Evolutionary conservation across 169 alveolate species (phyloP).

Genomic region (Theileria annulata): DNA sequence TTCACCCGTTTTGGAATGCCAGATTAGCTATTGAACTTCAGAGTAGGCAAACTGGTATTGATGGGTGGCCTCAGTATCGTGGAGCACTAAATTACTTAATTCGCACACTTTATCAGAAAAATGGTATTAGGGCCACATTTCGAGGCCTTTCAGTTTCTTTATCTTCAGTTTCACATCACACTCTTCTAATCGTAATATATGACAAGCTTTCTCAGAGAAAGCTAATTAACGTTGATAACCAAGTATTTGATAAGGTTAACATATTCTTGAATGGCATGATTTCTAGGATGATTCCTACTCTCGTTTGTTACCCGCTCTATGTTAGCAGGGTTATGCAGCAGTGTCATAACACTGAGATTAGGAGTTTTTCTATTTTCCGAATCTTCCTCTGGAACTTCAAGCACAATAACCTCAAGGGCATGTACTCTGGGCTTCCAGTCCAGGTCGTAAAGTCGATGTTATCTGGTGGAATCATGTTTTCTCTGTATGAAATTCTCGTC

Average conservation of each 20-base stretch:
- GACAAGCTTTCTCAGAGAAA: conserved; percentile 36
- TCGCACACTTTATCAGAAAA: conserved; percentile 16
- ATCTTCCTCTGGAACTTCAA: conserved; percentile 42
- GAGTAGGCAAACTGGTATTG: conserved; percentile 38
- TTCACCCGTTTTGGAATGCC: conserved; percentile 69
- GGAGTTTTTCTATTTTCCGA: conserved; percentile 20
- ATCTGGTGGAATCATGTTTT: conserved; percentile 59
- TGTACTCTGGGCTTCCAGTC: conserved; percentile 63
- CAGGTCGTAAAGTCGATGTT: conserved; percentile 52
- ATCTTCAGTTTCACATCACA: conserved; percentile 34
- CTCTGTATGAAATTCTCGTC: conserved; percentile 36
- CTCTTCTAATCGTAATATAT: conserved; percentile 47
- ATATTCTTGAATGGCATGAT: conserved; percentile 56
- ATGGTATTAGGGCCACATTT: conserved; percentile 32
- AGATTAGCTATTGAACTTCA: conserved; percentile 59
- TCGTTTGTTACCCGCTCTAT: conserved; percentile 55
- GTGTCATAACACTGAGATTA: conserved; percentile 50
- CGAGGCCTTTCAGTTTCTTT: conserved; percentile 50
- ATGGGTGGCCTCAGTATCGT: conserved; percentile 69
- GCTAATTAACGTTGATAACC: background rate
- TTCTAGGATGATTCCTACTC: conserved; percentile 47
- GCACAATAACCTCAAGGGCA: conserved; percentile 45
- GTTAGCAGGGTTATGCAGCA: conserved; percentile 61
- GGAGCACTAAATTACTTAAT: conserved; percentile 47
- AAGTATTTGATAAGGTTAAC: conserved; percentile 14